Conservation (phyloP, 306 rosid species). For the Trifolium pratense region DNA sequence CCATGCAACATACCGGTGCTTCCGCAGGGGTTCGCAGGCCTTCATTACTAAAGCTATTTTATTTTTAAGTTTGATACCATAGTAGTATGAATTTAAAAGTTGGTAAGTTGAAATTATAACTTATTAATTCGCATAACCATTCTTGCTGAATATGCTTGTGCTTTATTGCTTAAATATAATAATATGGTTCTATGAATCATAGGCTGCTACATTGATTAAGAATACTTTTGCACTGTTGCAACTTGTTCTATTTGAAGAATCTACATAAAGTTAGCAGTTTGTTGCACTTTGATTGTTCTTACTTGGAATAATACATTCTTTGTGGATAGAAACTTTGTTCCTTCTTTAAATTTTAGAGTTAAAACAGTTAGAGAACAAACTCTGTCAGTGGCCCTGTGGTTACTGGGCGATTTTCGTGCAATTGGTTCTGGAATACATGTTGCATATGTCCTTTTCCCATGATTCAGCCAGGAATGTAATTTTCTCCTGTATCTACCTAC, state of each 20-base stretch:
- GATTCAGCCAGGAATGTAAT: conserved; percentile 15
- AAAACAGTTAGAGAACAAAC: conserved; percentile 13
- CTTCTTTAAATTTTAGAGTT: conserved; percentile 10
- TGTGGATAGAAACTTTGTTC: conserved; percentile 12
- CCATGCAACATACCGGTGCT: not conserved
- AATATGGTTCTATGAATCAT: conserved; percentile 29
- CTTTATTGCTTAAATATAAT: conserved; percentile 22
- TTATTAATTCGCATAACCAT: conserved; percentile 7
- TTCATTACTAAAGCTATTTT: too few species aligned
- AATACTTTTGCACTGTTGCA: conserved; percentile 6
- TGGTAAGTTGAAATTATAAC: too few species aligned
- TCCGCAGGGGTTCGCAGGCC: too few species aligned
- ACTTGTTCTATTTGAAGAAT: conserved; percentile 27
- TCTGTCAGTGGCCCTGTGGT: conserved; percentile 8
- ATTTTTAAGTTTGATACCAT: too few species aligned
- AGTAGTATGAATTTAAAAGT: too few species aligned
- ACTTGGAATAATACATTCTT: conserved; percentile 11
- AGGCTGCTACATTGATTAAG: conserved; percentile 22
- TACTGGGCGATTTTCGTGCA: not conserved
- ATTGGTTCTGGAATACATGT: not conserved
- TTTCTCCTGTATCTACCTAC: not conserved
- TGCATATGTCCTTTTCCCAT: conserved; percentile 10
- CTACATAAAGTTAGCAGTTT: conserved; percentile 31
- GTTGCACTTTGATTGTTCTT: conserved; percentile 33
- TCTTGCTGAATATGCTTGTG: not conserved